A percentile compares a stretch with the other conserved stretches of the same genome.
Conservation (phyloP, 306 rosid species). For the Senna tora region DNA sequence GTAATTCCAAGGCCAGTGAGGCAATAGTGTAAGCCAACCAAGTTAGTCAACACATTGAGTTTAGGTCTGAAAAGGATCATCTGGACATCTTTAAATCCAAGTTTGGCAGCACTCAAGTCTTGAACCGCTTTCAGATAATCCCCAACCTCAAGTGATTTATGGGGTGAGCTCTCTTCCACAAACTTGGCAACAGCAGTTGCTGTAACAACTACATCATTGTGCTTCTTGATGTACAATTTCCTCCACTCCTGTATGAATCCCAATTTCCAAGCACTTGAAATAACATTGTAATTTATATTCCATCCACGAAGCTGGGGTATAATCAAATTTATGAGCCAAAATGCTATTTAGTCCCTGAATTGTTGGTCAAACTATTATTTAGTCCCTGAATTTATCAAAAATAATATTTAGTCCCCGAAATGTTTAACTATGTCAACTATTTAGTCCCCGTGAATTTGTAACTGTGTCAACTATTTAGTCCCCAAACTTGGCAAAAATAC, state of each 20-base stretch:
- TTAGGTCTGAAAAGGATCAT: constrained; percentile 64
- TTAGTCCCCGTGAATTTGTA: no score
- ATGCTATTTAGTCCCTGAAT: no score
- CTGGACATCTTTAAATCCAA: constrained; percentile 73
- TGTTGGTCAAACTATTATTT: no score
- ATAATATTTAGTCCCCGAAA: no score
- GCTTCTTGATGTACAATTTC: constrained; percentile 64
- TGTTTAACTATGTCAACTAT: no score
- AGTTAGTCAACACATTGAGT: constrained; percentile 59
- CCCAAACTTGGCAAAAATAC: no score
- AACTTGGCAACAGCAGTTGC: constrained; percentile 50
- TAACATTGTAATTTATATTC: no score
- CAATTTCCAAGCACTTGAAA: constrained; percentile 31
- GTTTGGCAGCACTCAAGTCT: constrained; percentile 44
- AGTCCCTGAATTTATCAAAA: no score
- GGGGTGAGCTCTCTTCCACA: constrained; percentile 51
- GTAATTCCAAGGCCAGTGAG: constrained; percentile 52
- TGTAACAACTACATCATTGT: constrained; percentile 54
- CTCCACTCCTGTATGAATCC: constrained; percentile 69
- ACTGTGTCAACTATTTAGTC: no score
- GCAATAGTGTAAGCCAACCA: constrained; percentile 80
- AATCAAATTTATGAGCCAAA: no score
- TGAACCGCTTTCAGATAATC: constrained; percentile 66
- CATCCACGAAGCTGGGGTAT: no score
- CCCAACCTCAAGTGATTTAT: constrained; percentile 63